These are phyloP conservation scores for Trametes maxima DNA, from an alignment of 768 basidiomycete species.

Conservation along the genomic window DNA sequence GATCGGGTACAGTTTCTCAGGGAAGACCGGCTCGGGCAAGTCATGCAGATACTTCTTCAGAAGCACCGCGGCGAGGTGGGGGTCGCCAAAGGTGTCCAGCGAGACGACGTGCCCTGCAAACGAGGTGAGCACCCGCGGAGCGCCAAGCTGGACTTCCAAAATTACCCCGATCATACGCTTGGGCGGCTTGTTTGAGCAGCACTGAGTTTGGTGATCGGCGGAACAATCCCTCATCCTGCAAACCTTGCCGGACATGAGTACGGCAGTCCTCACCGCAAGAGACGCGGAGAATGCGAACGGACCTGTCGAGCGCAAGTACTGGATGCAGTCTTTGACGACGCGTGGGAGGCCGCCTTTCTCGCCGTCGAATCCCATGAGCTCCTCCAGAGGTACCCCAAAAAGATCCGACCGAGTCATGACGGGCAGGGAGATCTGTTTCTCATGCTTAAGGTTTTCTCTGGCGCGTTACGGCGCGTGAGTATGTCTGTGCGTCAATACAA, in stretches of 20 bases:
- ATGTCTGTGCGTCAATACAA: not conserved
- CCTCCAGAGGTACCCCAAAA: conserved; percentile 82
- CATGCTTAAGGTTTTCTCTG: conserved; percentile 81
- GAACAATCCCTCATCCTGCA: conserved; percentile 81
- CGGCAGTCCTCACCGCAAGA: not conserved
- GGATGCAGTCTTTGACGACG: conserved; percentile 74
- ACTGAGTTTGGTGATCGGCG: conserved; percentile 76
- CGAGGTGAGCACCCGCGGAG: conserved; percentile 9
- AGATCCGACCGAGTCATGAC: conserved; percentile 59
- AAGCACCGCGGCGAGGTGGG: conserved; percentile 81
- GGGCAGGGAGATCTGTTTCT: conserved; percentile 69
- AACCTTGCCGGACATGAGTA: conserved; percentile 34
- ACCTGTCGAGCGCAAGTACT: conserved; percentile 67
- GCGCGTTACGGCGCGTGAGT: conserved; percentile 3
- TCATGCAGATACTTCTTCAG: conserved; percentile 86
- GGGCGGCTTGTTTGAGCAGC: conserved; percentile 71
- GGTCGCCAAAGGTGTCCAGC: conserved; percentile 72
- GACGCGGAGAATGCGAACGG: not conserved
- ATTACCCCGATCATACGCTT: conserved; percentile 81
- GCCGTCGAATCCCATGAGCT: conserved; percentile 81
- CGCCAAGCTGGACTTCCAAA: not conserved
- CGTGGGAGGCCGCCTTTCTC: conserved; percentile 84
- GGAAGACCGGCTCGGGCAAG: conserved; percentile 77
- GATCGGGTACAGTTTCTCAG: conserved; percentile 63
- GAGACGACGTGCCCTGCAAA: conserved; percentile 73